phyloP scores from a whole-genome alignment of 305 asterid species.

The Fraxinus albicans region DNA sequence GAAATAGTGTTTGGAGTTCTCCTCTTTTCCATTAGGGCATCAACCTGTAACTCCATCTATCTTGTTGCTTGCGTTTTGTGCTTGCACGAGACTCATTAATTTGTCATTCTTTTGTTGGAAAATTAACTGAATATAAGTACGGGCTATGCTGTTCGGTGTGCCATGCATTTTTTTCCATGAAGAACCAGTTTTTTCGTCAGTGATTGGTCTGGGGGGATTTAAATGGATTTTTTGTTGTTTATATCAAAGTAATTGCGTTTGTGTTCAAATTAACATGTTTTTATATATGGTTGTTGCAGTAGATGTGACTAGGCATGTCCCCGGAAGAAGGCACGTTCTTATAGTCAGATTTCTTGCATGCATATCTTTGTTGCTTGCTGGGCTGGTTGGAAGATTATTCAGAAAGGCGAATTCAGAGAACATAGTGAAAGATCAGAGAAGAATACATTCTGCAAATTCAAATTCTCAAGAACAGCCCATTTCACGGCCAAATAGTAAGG shows the following conservation, averaged over 20 bases:
- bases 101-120: background rate
- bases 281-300: slow-evolving; percentile 25
- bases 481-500: slow-evolving; percentile 36
- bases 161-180: background rate
- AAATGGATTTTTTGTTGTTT: slow-evolving; percentile 5
- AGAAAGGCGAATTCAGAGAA: slow-evolving; percentile 32
- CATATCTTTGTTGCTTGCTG: slow-evolving; percentile 38
- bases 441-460: slow-evolving; percentile 29
- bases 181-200: background rate
- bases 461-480: slow-evolving; percentile 31
- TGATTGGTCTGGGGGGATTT: background rate
- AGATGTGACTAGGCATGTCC: slow-evolving; percentile 36
- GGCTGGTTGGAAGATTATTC: slow-evolving; percentile 38
- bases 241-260: background rate
- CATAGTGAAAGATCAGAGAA: slow-evolving; percentile 27
- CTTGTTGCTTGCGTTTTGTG: background rate
- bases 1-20: background rate
- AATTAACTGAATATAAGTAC: background rate
- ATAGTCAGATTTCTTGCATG: slow-evolving; percentile 57
- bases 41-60: background rate
- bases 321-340: slow-evolving; percentile 35
- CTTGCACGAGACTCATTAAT: background rate
- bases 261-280: slow-evolving; percentile 9
- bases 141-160: background rate
- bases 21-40: slow-evolving; percentile 5